Base-by-base conservation (phyloP, 495 filamentous ascomycete species). In the Lasiosphaeria hispida region DNA sequence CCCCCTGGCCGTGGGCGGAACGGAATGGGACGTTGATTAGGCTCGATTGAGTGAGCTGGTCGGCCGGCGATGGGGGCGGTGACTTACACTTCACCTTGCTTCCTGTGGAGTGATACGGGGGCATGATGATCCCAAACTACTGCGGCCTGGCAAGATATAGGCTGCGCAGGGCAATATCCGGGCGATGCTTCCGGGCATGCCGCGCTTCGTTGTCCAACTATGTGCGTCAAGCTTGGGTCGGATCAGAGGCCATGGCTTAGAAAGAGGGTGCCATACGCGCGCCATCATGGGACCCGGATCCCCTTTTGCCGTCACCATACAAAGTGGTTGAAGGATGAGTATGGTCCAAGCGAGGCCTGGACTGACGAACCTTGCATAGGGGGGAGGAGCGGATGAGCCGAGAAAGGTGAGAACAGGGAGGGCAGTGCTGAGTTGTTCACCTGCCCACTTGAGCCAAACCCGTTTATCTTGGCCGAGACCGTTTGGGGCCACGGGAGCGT, bases 81-180 rank as follows among this genome's bases (percentile, higher is more conserved):
- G 59, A 67, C 60, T 65, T 69, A 58, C 64, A 68, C 64, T 13
- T 67, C 62, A 60, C 48, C 60, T 51, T 65, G 60, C 56, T 60
- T 67, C 48, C 48, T 59, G 63, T 65, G 62, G 56, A 56, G 68
- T 66, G 62, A 60, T 58, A 55, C 53, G 57, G 48, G 60, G 48
- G 57, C 57, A 55, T 42, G 48, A 57, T 54, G 38, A 57, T 53
- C 49, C 58, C 48, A 55, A 51, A 47, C 37, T 36, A 34, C 38
- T 57, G 56, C 39, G 58, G 48, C 19, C 41, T 59, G 48, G 53
- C 45, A 48, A 62, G 35, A 44, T 48, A 39, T 40, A 52, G 45
- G 17, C 42, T 48, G 33, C 45, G 50, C 35, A 55, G 39, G n/a
- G 17, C 49, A 62, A 57, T 57, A 63, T 64, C 43, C 60, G 60